These are phyloP conservation scores for Asparagopsis taxiformis DNA, from an alignment of 31 red algal genomes.

Conservation along the genomic window DNA sequence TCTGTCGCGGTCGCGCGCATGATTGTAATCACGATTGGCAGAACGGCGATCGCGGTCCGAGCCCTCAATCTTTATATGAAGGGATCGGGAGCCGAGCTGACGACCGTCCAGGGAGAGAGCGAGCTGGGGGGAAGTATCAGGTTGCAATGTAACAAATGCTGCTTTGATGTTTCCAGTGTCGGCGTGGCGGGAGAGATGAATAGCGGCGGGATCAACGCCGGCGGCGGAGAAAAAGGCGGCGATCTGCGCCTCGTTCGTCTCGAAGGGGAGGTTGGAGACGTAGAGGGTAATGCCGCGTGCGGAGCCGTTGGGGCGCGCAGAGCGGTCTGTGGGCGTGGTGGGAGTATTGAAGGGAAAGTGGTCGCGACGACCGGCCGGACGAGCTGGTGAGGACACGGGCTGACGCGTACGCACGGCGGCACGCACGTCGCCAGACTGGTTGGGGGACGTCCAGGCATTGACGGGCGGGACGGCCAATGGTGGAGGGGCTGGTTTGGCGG, in stretches of 20 bases:
- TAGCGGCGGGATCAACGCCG: conserved; percentile 7
- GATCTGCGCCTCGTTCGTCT: conserved; percentile 30
- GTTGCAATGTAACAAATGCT: conserved; percentile 31
- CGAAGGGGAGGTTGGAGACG: conserved; percentile 27
- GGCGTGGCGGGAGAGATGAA: conserved; percentile 25
- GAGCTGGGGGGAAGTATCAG: conserved; percentile 6
- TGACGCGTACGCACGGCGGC: too few species aligned
- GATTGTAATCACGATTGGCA: background rate
- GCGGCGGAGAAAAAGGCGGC: conserved; percentile 23
- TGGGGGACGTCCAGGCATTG: conserved; percentile 46
- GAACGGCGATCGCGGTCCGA: conserved; percentile 11
- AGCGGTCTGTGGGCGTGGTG: too few species aligned
- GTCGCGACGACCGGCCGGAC: too few species aligned
- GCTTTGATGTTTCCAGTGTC: conserved; percentile 32
- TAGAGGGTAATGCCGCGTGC: conserved; percentile 10
- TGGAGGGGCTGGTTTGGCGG: conserved; percentile 5
- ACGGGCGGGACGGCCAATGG: conserved; percentile 15
- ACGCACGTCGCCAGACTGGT: conserved; percentile 24
- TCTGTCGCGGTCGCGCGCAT: conserved; percentile 6
- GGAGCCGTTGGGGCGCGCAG: too few species aligned
- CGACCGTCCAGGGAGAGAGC: conserved; percentile 28
- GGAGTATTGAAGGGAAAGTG: too few species aligned
- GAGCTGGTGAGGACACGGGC: too few species aligned
- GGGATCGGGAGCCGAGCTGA: conserved; percentile 19
- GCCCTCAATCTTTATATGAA: conserved; percentile 47